Evolutionary conservation across 2,329 filamentous ascomycete species (phyloP).

Genomic region (Ustulina deusta): DNA sequence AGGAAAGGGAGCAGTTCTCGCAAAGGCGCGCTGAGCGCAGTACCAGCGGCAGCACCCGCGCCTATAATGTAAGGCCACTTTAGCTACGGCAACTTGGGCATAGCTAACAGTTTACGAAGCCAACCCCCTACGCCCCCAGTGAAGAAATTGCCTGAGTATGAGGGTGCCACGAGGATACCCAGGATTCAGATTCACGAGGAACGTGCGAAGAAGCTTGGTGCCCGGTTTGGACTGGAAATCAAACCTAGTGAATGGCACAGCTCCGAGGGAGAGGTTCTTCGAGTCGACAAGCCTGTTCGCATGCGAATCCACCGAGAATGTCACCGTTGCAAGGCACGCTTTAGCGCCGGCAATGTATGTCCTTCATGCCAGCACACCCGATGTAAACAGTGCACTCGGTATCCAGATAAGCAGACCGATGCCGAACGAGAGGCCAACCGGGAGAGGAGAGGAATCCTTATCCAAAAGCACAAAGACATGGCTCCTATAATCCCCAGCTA

Average conservation of each 20-base stretch:
- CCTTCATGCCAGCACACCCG: slow-evolving; percentile 80
- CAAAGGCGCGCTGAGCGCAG: slow-evolving; percentile 33
- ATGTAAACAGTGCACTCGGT: slow-evolving; percentile 83
- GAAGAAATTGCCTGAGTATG: slow-evolving; percentile 43
- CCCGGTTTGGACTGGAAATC: slow-evolving; percentile 68
- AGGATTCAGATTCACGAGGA: slow-evolving; percentile 66
- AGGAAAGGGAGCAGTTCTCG: slow-evolving; percentile 56
- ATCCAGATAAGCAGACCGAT: slow-evolving; percentile 74
- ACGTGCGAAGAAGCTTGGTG: slow-evolving; percentile 66
- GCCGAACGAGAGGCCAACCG: slow-evolving; percentile 66
- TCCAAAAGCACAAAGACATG: slow-evolving; percentile 69
- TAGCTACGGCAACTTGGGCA: background rate
- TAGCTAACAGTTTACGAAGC: slow-evolving; percentile 41
- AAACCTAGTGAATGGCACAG: slow-evolving; percentile 66
- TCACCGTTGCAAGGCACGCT: slow-evolving; percentile 82
- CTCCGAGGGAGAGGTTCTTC: slow-evolving; percentile 66
- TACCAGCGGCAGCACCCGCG: slow-evolving; percentile 30
- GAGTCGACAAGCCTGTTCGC: slow-evolving; percentile 80
- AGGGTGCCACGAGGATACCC: slow-evolving; percentile 56
- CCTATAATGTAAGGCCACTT: slow-evolving; percentile 43
- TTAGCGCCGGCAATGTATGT: slow-evolving; percentile 80
- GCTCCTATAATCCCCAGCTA: slow-evolving; percentile 65
- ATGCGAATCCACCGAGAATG: slow-evolving; percentile 84
- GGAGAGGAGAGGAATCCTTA: slow-evolving; percentile 61
- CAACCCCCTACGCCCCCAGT: slow-evolving; percentile 37